These are phyloP conservation scores for Coniochaeta sp. DNA, from an alignment of 2,329 filamentous ascomycete genomes.

Conservation along the genomic window DNA sequence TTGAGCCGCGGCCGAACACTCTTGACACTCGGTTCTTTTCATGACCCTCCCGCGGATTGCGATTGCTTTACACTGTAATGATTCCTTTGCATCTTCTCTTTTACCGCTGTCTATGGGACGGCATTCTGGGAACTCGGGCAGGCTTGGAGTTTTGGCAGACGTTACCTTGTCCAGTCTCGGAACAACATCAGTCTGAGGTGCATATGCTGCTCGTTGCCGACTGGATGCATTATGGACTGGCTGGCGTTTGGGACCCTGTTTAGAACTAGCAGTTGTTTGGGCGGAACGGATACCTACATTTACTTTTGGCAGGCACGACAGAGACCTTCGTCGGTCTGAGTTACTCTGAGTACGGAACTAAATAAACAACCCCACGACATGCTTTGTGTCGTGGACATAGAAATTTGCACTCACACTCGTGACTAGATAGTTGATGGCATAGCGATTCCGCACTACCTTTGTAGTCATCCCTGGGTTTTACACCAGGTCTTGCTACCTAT, in stretches of 20 bases:
- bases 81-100: neutral
- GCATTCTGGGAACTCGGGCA: neutral
- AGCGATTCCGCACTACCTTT: too few relatives aligned
- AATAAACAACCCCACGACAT: neutral
- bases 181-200: neutral
- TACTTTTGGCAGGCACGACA: neutral
- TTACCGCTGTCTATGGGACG: neutral
- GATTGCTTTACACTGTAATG: neutral
- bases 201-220: neutral
- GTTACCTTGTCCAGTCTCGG: neutral
- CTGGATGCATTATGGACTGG: neutral
- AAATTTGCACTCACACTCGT: neutral
- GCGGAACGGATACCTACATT: neutral
- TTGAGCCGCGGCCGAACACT: slow-evolving; percentile 7
- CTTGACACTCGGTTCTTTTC: neutral
- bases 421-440: too few relatives aligned
- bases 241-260: neutral
- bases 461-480: too few relatives aligned
- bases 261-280: neutral
- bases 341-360: neutral
- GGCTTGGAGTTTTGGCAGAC: neutral
- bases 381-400: neutral
- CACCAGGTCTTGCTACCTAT: too few relatives aligned
- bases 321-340: neutral
- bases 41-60: neutral